Percentiles rank a stretch among this genome's conserved stretches.
These are phyloP conservation scores for Diatrype stigma DNA, from an alignment of 2,329 filamentous ascomycete species.

Conservation along the genomic window DNA sequence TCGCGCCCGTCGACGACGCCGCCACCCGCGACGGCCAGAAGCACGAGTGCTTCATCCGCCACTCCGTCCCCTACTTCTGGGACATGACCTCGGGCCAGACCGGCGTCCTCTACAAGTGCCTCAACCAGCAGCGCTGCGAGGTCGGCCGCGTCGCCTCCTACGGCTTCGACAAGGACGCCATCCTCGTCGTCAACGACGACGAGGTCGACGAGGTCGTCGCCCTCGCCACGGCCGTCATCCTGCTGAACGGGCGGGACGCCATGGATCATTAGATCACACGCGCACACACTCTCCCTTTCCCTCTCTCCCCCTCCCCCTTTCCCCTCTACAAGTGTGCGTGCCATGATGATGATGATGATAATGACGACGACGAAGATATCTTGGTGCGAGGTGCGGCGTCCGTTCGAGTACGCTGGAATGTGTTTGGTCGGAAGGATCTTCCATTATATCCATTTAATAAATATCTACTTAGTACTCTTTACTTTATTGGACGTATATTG, in stretches of 20 bases:
- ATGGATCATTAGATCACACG: conserved; percentile 24
- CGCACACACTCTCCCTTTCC: too few relatives aligned
- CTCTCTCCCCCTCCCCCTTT: too few relatives aligned
- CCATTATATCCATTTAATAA: too few relatives aligned
- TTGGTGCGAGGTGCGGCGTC: too few relatives aligned
- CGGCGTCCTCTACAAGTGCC: conserved; percentile 29
- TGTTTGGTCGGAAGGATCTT: too few relatives aligned
- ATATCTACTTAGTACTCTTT: too few relatives aligned
- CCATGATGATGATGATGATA: too few relatives aligned
- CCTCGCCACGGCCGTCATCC: conserved; percentile 25
- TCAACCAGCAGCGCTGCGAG: conserved; percentile 31
- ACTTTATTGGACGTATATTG: too few relatives aligned
- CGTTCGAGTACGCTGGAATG: too few relatives aligned
- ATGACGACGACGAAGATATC: too few relatives aligned
- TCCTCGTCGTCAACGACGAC: conserved; percentile 25
- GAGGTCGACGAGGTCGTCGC: conserved; percentile 29
- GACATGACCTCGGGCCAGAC: conserved; percentile 25
- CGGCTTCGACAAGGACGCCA: conserved; percentile 28
- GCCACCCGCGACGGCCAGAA: conserved; percentile 13
- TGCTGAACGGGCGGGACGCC: conserved; percentile 29
- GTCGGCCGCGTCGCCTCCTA: conserved; percentile 24
- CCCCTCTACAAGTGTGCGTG: too few relatives aligned
- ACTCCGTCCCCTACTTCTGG: conserved; percentile 33
- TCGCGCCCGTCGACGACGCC: conserved; percentile 25
- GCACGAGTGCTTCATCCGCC: conserved; percentile 29